Base-by-base conservation (phyloP, 371 early-diverging fungal species). In the Batrachochytrium dendrobatidis region DNA sequence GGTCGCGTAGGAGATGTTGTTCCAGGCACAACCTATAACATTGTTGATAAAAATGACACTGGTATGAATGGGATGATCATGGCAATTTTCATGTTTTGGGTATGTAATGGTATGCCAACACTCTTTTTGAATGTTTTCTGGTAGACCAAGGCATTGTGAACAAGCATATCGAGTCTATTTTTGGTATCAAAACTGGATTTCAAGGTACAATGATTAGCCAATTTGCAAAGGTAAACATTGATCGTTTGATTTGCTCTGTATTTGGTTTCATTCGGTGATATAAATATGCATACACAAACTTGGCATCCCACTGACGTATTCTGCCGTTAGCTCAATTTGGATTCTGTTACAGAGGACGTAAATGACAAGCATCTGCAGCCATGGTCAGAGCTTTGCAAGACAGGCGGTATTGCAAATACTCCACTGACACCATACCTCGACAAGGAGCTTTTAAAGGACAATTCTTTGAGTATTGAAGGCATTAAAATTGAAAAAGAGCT, bases 371-470 rank as follows among this genome's bases (percentile, higher is more conserved):
- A 93, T 65, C 69, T 79, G 35, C 74, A 77, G 56, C 78, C 80
- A 5, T 77, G 80, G 78, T 73, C 77, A 25, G 77, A 76, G 61
- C 62, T 81, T 10, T 78, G 79, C 70, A 78, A 76, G 53, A 66
- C 70, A 2, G 76, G 76, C 7, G 77, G 83, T n/a, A 83, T 92
- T 35, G 70, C 67, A n/a, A 81, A 80, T 57, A 90, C 94, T 29
- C 93, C 94, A 2, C 66, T 95, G 56, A 91, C 93, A n/a, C 96
- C 96, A 5, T 95, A 91, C 62, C 68, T 95, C 35, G 94, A 95
- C 71, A 79, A 86, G 59, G 96, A 95, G 63, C 70, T 92, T 18
- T 73, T 94, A 28, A 87, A 85, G 61, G 87, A 89, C 64, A 83
- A 91, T 57, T 79, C 86, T 0, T 67, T 91, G 28, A 84, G 82